These are phyloP conservation scores for Triangularia verruculosa DNA, from an alignment of 2,329 filamentous ascomycete species.

Conservation along the genomic window DNA sequence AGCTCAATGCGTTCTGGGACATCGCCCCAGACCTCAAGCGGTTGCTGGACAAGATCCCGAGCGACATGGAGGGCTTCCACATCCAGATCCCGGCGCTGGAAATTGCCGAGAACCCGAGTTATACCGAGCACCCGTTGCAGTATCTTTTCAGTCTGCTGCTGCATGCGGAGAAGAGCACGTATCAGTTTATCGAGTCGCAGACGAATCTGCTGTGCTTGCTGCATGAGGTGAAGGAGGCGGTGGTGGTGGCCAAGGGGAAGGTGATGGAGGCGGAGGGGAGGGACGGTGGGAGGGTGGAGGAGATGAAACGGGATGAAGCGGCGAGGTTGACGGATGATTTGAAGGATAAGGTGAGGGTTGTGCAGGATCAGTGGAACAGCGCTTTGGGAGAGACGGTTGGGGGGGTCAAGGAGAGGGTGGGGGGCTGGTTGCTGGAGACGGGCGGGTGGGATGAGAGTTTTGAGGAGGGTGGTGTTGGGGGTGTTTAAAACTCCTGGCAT, in stretches of 20 bases:
- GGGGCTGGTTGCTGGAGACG: conserved; percentile 67
- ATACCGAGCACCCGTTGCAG: conserved; percentile 77
- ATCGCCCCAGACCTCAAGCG: conserved; percentile 80
- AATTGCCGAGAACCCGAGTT: conserved; percentile 80
- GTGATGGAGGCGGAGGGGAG: conserved; percentile 63
- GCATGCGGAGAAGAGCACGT: conserved; percentile 88
- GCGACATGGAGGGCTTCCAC: conserved; percentile 56
- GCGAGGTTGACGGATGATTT: conserved; percentile 74
- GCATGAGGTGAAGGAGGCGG: conserved; percentile 83
- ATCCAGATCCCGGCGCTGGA: conserved; percentile 77
- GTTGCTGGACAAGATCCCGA: conserved; percentile 76
- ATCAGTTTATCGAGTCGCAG: conserved; percentile 96
- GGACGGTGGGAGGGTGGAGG: conserved; percentile 45
- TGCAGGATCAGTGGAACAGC: conserved; percentile 88
- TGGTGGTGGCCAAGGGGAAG: conserved; percentile 63
- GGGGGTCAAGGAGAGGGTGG: conserved; percentile 70
- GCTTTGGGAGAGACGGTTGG: conserved; percentile 77
- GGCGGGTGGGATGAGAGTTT: conserved; percentile 87
- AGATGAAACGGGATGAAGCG: conserved; percentile 65
- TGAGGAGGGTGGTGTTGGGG: conserved; percentile 55
- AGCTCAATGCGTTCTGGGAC: conserved; percentile 95
- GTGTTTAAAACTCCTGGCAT: conserved; percentile 38
- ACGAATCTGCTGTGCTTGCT: conserved; percentile 85
- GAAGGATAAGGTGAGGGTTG: conserved; percentile 87
- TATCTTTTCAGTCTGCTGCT: conserved; percentile 83